Percentiles rank a stretch among this genome's conserved stretches.
These are phyloP conservation scores for Berberis thunbergii DNA, from an alignment of 164 flowering plant species.

Conservation along the genomic window DNA sequence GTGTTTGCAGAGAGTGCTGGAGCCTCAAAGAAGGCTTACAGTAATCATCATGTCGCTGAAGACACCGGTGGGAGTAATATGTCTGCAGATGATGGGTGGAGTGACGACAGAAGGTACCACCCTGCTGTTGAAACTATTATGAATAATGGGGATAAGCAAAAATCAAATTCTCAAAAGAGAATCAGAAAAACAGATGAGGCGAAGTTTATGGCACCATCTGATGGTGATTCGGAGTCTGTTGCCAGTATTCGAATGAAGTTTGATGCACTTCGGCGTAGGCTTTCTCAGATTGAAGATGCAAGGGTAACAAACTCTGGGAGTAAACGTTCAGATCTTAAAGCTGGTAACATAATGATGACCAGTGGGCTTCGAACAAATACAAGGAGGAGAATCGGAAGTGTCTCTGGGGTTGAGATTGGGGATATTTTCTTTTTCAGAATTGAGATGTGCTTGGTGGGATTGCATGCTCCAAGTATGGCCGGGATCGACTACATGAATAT, in stretches of 20 bases:
- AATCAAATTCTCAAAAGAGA: conserved; percentile 19
- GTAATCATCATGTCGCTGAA: background rate
- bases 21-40: conserved; percentile 9
- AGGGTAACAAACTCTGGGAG: conserved; percentile 20
- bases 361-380: conserved; percentile 32
- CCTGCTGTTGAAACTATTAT: conserved; percentile 9
- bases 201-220: conserved; percentile 9
- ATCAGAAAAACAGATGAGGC: conserved; percentile 8
- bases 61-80: background rate
- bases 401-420: conserved; percentile 54
- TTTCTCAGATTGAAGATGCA: conserved; percentile 27
- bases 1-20: conserved; percentile 15
- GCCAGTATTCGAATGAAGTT: conserved; percentile 21
- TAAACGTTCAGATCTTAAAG: conserved; percentile 36
- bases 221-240: conserved; percentile 25
- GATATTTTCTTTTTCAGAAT: conserved; percentile 47
- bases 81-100: conserved; percentile 3
- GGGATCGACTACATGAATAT: conserved; percentile 45
- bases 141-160: conserved; percentile 10
- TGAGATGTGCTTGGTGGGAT: conserved; percentile 49
- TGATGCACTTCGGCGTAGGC: conserved; percentile 31
- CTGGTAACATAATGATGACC: conserved; percentile 26
- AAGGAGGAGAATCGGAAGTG: conserved; percentile 35
- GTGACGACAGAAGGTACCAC: background rate
- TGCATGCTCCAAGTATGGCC: conserved; percentile 46